A percentile compares a stretch with the other conserved stretches of the same genome.
Conservation (phyloP, 352 stramenopile genomes). For the Saprolegnia diclina region DNA sequence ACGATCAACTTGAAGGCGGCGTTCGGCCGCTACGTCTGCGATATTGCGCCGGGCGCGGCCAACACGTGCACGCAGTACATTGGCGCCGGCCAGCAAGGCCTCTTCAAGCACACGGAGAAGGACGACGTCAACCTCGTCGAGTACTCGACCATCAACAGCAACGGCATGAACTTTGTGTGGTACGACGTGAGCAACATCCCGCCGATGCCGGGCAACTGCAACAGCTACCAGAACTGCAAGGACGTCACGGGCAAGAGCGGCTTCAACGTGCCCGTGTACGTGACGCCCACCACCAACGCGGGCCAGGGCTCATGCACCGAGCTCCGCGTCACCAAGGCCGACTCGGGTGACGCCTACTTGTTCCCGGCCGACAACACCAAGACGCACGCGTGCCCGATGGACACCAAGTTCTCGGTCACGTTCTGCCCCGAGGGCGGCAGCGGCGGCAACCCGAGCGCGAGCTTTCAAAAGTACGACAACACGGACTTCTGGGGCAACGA, state of each 20-base stretch:
- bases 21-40: conserved; percentile 20
- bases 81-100: not conserved
- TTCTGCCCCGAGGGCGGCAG: conserved; percentile 35
- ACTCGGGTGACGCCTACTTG: conserved; percentile 46
- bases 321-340: conserved; percentile 34
- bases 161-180: conserved; percentile 23
- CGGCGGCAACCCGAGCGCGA: not conserved
- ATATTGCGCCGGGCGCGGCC: not conserved
- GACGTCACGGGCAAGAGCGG: conserved; percentile 44
- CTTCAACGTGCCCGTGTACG: conserved; percentile 57
- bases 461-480: not conserved
- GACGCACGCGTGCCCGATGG: conserved; percentile 42
- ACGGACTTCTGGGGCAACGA: conserved; percentile 6
- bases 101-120: conserved; percentile 21
- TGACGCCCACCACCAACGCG: conserved; percentile 32
- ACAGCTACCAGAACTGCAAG: conserved; percentile 47
- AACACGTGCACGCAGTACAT: conserved; percentile 21
- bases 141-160: conserved; percentile 26
- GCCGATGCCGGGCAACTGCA: conserved; percentile 42
- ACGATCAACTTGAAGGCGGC: conserved; percentile 26
- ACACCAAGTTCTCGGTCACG: conserved; percentile 36
- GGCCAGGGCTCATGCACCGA: conserved; percentile 26
- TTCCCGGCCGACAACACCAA: conserved; percentile 49
- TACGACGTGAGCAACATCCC: conserved; percentile 34
- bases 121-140: conserved; percentile 25